Base-by-base conservation (phyloP, 768 basidiomycete genomes). In the Tulasnella sp. region DNA sequence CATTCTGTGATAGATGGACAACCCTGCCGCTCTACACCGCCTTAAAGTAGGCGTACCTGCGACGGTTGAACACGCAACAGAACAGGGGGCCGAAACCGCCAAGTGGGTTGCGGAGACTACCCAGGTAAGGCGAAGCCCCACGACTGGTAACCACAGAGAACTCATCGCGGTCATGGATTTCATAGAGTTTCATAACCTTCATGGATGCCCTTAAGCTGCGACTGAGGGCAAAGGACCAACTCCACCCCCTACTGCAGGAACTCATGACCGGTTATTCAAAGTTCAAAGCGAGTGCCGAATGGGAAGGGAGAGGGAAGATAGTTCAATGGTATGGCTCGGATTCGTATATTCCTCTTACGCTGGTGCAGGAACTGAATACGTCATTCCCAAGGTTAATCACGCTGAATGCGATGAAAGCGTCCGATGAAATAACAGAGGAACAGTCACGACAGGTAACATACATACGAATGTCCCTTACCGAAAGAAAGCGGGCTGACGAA, bases 81-180 rank as follows among this genome's bases (percentile, higher is more conserved):
- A 96, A 84, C 93, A 93, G 10, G 95, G 94, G 0, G 93, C 93
- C 16, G 97, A 98, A 85, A 95, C 94, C 0, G 94, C 94, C 46
- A 98, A 98, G 85, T 96, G 94, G 94, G 95, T 99, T 36, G 97
- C 97, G 12, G 95, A 98, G 85, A 98, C 97, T 7, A 99, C 97
- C 0, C 95, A 97, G 89, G 97, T 94, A 68, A 78, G 87, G n/a
- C n/a, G 27, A 56, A 58, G 79, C 46, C 31, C n/a, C 34, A 36
- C 14, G 38, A n/a, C n/a, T 52, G n/a, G 40, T 62, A n/a, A 78
- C 44, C 48, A 72, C 27, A 58, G 1, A 5, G 3, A 24, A 52
- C 48, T 52, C 19, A n/a, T 24, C 5, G 24, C 31, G 8, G 0
- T 7, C 27, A 52, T 46, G 44, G 40, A 2, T 4, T 80, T n/a